Evolutionary conservation across 1,284 basidiomycete species (phyloP).

Genomic region (Fomitopsis palustris): DNA sequence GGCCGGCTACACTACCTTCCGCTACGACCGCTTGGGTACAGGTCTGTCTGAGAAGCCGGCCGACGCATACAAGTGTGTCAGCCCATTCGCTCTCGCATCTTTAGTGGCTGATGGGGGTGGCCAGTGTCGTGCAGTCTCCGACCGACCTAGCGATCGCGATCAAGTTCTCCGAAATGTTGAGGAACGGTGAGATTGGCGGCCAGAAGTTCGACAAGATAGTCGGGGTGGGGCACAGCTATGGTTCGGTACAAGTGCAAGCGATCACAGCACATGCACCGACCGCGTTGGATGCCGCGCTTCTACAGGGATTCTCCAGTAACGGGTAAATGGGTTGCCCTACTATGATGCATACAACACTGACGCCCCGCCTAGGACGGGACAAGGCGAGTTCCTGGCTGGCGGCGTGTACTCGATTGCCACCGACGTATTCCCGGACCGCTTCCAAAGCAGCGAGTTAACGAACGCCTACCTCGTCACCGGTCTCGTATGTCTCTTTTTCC

Average conservation of each 20-base stretch:
- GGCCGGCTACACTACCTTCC: conserved; percentile 16
- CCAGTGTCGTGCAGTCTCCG: conserved; percentile 13
- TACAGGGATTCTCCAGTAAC: conserved; percentile 13
- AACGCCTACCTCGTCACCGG: conserved; percentile 14
- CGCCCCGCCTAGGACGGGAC: neutral
- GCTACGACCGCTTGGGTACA: conserved; percentile 18
- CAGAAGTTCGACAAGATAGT: conserved; percentile 14
- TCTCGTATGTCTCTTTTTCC: neutral
- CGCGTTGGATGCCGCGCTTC: conserved; percentile 8
- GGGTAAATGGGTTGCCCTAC: neutral
- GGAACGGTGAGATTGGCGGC: conserved; percentile 9
- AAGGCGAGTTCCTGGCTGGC: conserved; percentile 6
- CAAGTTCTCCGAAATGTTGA: conserved; percentile 14
- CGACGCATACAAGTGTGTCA: conserved; percentile 14
- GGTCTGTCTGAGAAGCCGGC: conserved; percentile 16
- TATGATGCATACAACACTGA: neutral
- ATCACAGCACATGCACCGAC: conserved; percentile 7
- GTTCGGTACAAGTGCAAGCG: conserved; percentile 12
- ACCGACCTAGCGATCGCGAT: conserved; percentile 14
- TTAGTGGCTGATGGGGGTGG: neutral
- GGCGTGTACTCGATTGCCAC: conserved; percentile 13
- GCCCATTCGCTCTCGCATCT: neutral
- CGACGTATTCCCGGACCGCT: conserved; percentile 11
- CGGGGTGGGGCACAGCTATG: conserved; percentile 17
- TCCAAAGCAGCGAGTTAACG: conserved; percentile 4